phyloP scores from a whole-genome alignment of 495 filamentous ascomycete species.

The Alectoria sarmentosa region DNA sequence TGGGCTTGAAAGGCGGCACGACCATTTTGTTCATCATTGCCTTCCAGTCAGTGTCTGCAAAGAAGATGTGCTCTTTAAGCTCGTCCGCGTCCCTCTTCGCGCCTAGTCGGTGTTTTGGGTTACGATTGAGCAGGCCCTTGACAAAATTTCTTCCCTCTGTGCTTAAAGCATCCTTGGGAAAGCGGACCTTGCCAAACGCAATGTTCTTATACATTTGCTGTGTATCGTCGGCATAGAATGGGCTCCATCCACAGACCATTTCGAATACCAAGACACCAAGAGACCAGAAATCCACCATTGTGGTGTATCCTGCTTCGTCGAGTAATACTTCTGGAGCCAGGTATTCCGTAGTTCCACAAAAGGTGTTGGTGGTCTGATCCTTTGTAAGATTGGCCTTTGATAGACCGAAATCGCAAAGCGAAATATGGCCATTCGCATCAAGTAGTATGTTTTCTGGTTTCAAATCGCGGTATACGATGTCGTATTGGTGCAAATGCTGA shows the following conservation, averaged over 20 bases:
- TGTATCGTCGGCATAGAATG: constrained; percentile 97
- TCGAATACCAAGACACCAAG: constrained; percentile 96
- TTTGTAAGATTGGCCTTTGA: constrained; percentile 96
- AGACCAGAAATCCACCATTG: constrained; percentile 99
- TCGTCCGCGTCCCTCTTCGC: constrained; percentile 90
- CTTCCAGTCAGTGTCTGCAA: constrained; percentile 88
- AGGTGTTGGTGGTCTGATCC: constrained; percentile 96
- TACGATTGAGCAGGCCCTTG: constrained; percentile 93
- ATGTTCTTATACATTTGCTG: constrained; percentile 99
- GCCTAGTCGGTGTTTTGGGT: constrained; percentile 90
- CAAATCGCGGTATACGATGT: constrained; percentile 93
- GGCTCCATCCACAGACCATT: constrained; percentile 99
- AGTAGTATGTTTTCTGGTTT: constrained; percentile 83
- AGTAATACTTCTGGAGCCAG: constrained; percentile 91
- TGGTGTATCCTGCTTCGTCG: constrained; percentile 96
- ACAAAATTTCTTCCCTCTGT: constrained; percentile 95
- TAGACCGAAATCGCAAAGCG: constrained; percentile 81
- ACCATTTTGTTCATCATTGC: constrained; percentile 79
- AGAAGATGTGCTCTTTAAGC: constrained; percentile 91
- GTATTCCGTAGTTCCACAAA: constrained; percentile 98
- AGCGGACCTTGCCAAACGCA: constrained; percentile 95
- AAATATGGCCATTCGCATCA: constrained; percentile 80
- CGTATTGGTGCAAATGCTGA: constrained; percentile 89
- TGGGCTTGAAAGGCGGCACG: constrained; percentile 96
- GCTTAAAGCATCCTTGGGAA: constrained; percentile 88